Percentiles rank a stretch among this genome's conserved stretches.
Conservation (phyloP, 2,329 filamentous ascomycete species). For the Aspergillus arachidicola region DNA sequence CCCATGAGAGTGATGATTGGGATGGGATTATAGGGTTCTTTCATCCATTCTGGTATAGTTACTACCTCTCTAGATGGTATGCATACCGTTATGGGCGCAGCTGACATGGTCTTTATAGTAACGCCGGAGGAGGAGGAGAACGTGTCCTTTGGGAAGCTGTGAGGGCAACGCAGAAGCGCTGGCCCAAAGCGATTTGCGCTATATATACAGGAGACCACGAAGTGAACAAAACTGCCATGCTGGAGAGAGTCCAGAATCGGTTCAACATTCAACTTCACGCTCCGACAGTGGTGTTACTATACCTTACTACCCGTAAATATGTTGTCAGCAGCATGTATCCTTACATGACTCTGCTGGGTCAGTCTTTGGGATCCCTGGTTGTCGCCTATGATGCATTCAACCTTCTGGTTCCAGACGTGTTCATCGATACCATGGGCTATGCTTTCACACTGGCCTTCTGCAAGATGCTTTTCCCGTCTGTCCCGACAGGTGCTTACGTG, state of each 20-base stretch:
- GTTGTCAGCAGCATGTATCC: slow-evolving; percentile 88
- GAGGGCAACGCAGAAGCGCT: slow-evolving; percentile 82
- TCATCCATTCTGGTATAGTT: slow-evolving; percentile 85
- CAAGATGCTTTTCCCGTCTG: slow-evolving; percentile 75
- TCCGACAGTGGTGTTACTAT: slow-evolving; percentile 83
- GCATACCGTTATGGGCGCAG: slow-evolving; percentile 1
- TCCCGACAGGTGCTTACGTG: slow-evolving; percentile 90
- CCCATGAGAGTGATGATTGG: slow-evolving; percentile 63
- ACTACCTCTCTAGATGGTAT: not conserved
- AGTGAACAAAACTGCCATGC: slow-evolving; percentile 75
- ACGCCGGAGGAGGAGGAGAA: slow-evolving; percentile 94
- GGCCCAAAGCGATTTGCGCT: slow-evolving; percentile 84
- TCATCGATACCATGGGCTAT: slow-evolving; percentile 98
- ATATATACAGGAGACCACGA: slow-evolving; percentile 97
- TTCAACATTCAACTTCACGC: slow-evolving; percentile 92
- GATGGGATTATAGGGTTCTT: slow-evolving; percentile 91
- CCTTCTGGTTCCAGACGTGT: slow-evolving; percentile 89
- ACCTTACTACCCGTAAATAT: slow-evolving; percentile 83
- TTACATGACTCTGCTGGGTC: slow-evolving; percentile 89
- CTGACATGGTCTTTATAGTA: slow-evolving; percentile 55
- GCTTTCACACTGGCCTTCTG: slow-evolving; percentile 83
- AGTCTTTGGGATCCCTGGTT: slow-evolving; percentile 84
- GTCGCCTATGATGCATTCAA: slow-evolving; percentile 91
- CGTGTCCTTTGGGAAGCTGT: slow-evolving; percentile 96
- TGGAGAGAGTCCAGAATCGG: slow-evolving; percentile 76